These are phyloP conservation scores for Calycina herbarum DNA, from an alignment of 2,329 filamentous ascomycete species.

Conservation along the genomic window DNA sequence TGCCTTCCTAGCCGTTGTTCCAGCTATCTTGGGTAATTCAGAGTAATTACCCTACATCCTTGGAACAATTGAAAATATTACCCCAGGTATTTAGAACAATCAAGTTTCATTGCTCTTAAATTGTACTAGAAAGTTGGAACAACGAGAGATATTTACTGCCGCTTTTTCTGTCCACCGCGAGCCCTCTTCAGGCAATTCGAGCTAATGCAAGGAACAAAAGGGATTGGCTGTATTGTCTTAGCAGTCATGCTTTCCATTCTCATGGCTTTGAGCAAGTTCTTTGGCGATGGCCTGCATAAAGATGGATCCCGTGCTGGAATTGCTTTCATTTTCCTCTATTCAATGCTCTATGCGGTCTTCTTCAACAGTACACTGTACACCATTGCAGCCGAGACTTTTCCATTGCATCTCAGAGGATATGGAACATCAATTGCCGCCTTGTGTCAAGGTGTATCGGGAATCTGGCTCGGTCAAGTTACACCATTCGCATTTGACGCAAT, in stretches of 20 bases:
- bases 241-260: conserved; percentile 34
- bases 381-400: conserved; percentile 39
- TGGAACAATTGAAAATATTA: too few relatives aligned
- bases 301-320: conserved; percentile 38
- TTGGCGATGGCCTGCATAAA: conserved; percentile 30
- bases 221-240: conserved; percentile 33
- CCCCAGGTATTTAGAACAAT: too few relatives aligned
- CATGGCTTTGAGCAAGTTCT: conserved; percentile 31
- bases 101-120: too few relatives aligned
- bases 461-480: conserved; percentile 38
- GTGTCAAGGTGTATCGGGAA: conserved; percentile 34
- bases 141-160: too few relatives aligned
- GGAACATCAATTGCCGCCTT: conserved; percentile 38
- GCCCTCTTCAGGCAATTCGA: background rate
- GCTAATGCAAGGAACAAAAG: conserved; percentile 13
- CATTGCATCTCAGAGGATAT: conserved; percentile 36
- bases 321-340: conserved; percentile 43
- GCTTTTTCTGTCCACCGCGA: too few relatives aligned
- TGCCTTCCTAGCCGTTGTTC: too few relatives aligned
- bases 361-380: conserved; percentile 42
- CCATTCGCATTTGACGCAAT: conserved; percentile 40
- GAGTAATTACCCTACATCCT: too few relatives aligned
- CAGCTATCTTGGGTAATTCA: too few relatives aligned
- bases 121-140: too few relatives aligned
- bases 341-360: conserved; percentile 40